Evolutionary conservation across 2,329 filamentous ascomycete genomes (phyloP), one percentile per base, ranked within the genome.

Genomic region (Trichoderma citrinoviride): DNA sequence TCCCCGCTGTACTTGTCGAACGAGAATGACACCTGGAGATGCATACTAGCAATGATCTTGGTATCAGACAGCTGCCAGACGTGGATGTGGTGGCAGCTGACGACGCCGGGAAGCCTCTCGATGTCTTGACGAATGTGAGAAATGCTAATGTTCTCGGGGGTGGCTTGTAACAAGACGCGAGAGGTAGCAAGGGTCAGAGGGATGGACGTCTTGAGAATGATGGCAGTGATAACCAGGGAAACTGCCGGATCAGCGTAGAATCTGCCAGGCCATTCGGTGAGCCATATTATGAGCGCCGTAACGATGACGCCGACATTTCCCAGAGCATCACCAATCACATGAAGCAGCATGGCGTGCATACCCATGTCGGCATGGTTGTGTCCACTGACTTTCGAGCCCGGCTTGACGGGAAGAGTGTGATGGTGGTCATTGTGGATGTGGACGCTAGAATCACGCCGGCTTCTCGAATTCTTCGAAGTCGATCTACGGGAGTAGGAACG

Each of bases 51-150:
- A 43, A 99, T 90, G 40, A 97, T 83, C 80, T 97, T 97, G 60
- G 93, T 95, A 74, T 98, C 94, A 17, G 91, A 96, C 40, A 99
- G 85, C 77, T 98, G 94, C 95, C 95, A 99, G 67, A 99, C 93
- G 75, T 99, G 95, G 23, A 99, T 84, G 76, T 99, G 94, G 78
- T 99, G 95, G 73, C 93, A 97, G 75, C 90, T 92, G 67, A 95
- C 82, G 54, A 99, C 90, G 47, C 93, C 93, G 0, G 90, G 90
- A 6, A 99, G 86, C 17, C 85, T 80, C 73, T 93, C 87, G 61
- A 99, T 97, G 75, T 99, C 95, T 69, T 94, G 89, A 70, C 92
- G 91, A 77, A 99, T 94, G 66, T 98, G 91, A 69, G 93, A 90
- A 64, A 97, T 87, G 70, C 89, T 89, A 71, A 99, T 88, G 61